These are phyloP conservation scores for Prunus campanulata DNA, from an alignment of 306 rosid species.

Conservation along the genomic window DNA sequence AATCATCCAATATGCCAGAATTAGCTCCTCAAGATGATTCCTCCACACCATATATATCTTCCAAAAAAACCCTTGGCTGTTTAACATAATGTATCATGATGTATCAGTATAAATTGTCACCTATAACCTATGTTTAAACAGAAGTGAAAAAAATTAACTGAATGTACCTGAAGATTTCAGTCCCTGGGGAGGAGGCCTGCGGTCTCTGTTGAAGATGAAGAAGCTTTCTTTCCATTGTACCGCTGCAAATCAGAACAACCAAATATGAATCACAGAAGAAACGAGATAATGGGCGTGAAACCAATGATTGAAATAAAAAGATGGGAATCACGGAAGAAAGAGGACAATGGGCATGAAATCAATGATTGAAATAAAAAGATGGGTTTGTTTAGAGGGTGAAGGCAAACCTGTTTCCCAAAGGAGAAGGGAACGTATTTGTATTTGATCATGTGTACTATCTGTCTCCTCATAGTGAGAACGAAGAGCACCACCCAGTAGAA, in stretches of 20 bases:
- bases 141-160: conserved; percentile 1
- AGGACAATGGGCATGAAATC: not conserved
- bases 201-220: conserved; percentile 44
- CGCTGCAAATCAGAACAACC: conserved; percentile 45
- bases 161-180: conserved; percentile 45
- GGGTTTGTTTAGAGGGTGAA: not conserved
- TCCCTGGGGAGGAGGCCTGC: conserved; percentile 40
- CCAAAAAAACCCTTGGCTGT: conserved; percentile 34
- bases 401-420: conserved; percentile 86
- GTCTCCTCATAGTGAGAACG: conserved; percentile 88
- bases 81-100: conserved; percentile 12
- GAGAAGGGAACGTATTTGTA: conserved; percentile 93
- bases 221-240: conserved; percentile 60
- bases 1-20: conserved; percentile 27
- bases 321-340: not conserved
- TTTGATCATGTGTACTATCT: conserved; percentile 92
- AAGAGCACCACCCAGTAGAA: conserved; percentile 88
- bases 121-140: conserved; percentile 9
- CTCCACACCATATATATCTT: conserved; percentile 25
- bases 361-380: not conserved
- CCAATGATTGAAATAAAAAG: not conserved
- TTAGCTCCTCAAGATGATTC: conserved; percentile 30
- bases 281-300: not conserved
- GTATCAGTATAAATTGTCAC: conserved; percentile 34
- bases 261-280: conserved; percentile 4